phyloP scores from a whole-genome alignment of 2,329 filamentous ascomycete genomes.

The Aspergillus sergii region DNA sequence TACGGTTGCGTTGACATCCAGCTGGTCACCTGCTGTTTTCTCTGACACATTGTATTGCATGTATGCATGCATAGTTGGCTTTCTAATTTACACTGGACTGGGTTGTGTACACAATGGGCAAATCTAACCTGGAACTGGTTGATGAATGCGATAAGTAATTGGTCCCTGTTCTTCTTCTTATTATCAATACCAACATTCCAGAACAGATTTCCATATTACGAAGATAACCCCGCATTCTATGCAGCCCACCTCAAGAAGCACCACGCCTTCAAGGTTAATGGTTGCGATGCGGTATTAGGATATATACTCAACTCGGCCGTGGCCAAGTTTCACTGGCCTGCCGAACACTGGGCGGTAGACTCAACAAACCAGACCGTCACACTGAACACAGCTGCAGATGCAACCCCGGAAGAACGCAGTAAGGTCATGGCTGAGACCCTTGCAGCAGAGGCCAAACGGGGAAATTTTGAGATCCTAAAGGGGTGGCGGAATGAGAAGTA shows the following conservation, averaged over 20 bases:
- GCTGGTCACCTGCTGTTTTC: not conserved
- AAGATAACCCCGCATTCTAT: slow-evolving; percentile 61
- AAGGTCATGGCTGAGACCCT: slow-evolving; percentile 60
- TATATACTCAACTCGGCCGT: slow-evolving; percentile 57
- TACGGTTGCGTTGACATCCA: not conserved
- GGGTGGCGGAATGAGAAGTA: slow-evolving; percentile 83
- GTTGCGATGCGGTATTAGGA: slow-evolving; percentile 65
- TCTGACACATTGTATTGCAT: not conserved
- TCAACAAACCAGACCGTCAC: slow-evolving; percentile 62
- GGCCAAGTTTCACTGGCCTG: slow-evolving; percentile 49
- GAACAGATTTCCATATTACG: slow-evolving; percentile 74
- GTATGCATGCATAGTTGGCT: not conserved
- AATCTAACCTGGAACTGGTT: slow-evolving; percentile 58
- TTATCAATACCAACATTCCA: slow-evolving; percentile 15
- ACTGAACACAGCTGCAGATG: slow-evolving; percentile 57
- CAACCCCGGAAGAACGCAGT: slow-evolving; percentile 66
- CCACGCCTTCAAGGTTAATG: slow-evolving; percentile 67
- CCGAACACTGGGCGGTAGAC: slow-evolving; percentile 63
- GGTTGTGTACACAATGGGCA: slow-evolving; percentile 28
- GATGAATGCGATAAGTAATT: slow-evolving; percentile 58
- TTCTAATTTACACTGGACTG: not conserved
- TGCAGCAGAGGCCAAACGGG: slow-evolving; percentile 67
- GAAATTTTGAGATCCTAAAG: slow-evolving; percentile 71
- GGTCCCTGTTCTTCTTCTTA: not conserved
- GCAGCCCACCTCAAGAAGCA: slow-evolving; percentile 56